A percentile compares a stretch with the other conserved stretches of the same genome.
Evolutionary conservation across 192 early-diverging fungal species (phyloP).

Genomic region (Coemansia sp.): DNA sequence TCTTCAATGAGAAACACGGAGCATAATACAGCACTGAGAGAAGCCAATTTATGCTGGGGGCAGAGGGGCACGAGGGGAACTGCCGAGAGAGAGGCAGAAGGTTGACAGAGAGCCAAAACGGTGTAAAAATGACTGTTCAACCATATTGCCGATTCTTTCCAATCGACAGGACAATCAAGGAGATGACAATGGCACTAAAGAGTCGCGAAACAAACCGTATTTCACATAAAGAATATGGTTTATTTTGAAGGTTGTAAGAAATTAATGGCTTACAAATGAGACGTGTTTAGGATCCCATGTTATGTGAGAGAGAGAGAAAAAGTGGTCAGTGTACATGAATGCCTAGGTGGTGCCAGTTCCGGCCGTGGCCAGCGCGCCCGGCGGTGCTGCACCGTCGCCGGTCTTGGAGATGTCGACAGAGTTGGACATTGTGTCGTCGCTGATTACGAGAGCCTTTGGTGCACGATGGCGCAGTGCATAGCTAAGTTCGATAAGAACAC

Average conservation of each 20-base stretch:
- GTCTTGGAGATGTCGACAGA: not conserved
- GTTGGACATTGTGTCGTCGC: conserved; percentile 21
- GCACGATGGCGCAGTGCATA: conserved; percentile 25
- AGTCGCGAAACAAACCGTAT: too few relatives aligned
- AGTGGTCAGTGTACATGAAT: not conserved
- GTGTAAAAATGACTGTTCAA: too few relatives aligned
- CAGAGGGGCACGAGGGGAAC: not conserved
- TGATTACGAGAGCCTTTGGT: conserved; percentile 18
- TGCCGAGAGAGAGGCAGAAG: not conserved
- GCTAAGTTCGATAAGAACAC: conserved; percentile 39
- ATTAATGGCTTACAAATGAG: not conserved
- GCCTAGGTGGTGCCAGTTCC: not conserved
- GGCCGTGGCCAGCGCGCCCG: not conserved
- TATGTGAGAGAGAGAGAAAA: too few relatives aligned
- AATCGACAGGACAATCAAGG: too few relatives aligned
- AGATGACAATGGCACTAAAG: too few relatives aligned
- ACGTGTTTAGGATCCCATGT: too few relatives aligned
- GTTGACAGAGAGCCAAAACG: too few relatives aligned
- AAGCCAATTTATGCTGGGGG: too few relatives aligned
- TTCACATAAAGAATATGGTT: too few relatives aligned
- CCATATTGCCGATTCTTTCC: too few relatives aligned
- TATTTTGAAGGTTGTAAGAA: too few relatives aligned
- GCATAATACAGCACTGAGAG: too few relatives aligned
- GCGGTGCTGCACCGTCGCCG: conserved; percentile 7
- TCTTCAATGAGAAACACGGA: not conserved